Percentiles rank a stretch among this genome's conserved stretches.
These are phyloP conservation scores for Quercus phellos DNA, from an alignment of 331 rosid species.

Conservation along the genomic window DNA sequence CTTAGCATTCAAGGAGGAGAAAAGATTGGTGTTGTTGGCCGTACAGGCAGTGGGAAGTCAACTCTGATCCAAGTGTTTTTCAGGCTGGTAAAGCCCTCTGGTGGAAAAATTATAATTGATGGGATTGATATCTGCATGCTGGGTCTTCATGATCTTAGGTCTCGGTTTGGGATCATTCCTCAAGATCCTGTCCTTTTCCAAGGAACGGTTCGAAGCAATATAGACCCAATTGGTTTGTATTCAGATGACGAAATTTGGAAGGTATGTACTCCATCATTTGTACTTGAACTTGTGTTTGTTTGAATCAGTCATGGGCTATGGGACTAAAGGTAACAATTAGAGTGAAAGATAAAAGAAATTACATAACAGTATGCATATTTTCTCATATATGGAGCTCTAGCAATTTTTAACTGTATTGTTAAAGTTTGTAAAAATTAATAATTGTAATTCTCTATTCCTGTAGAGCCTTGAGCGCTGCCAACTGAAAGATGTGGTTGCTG, in stretches of 20 bases:
- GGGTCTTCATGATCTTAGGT: constrained; percentile 87
- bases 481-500: constrained; percentile 66
- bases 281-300: neutral
- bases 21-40: constrained; percentile 85
- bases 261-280: constrained; percentile 33
- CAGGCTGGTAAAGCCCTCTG: constrained; percentile 87
- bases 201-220: constrained; percentile 81
- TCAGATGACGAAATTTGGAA: constrained; percentile 87
- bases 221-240: constrained; percentile 61
- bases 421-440: neutral
- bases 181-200: constrained; percentile 96
- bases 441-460: neutral
- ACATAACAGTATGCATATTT: too few relatives aligned
- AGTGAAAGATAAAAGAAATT: too few relatives aligned
- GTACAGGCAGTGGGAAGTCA: constrained; percentile 92
- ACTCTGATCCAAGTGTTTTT: constrained; percentile 86
- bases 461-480: constrained; percentile 86
- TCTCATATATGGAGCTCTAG: too few relatives aligned
- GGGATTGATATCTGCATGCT: constrained; percentile 56
- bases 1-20: constrained; percentile 74
- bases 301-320: neutral
- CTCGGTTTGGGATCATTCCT: constrained; percentile 89
- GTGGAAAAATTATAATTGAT: constrained; percentile 69
- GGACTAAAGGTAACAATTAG: neutral
- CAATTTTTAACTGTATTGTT: too few relatives aligned